Base-by-base conservation (phyloP, 345 rosid species). In the Mangifera indica region DNA sequence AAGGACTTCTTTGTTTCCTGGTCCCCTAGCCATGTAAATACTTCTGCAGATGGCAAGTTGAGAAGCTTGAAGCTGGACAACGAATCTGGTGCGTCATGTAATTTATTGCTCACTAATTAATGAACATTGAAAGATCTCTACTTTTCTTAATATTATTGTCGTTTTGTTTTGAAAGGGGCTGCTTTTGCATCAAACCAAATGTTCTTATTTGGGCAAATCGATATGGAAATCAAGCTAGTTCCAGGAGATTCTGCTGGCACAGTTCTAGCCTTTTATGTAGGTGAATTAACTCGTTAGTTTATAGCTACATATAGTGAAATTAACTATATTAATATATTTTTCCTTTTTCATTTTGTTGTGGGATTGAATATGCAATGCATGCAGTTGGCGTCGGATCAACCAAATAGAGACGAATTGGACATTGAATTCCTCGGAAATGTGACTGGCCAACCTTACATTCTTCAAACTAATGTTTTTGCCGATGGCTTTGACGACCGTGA, bases 241-340 rank as follows among this genome's bases (percentile, higher is more conserved):
- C 83, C 91, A 3, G 94, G 96, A 6, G 57, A 76, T 75, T 93
- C 97, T 55, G 97, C 97, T 49, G 97, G 97, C 73, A 90, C 92
- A 8, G 94, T 93, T 21, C 57, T 90, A 45, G 97, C 91, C 64
- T 91, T 75, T 81, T 93, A 88, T 68, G 98, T 93, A 80, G 79
- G 87, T 45, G 76, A 14, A 13, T 44, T 5, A 7, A n/a, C 26
- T 21, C 26, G 8, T 5, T 6, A 37, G 42, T 37, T 6, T 37
- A 37, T 37, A 37, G 7, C 1, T 37, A 6, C 7, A 37, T 37
- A n/a, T n/a, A n/a, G n/a, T n/a, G n/a, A 29, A 15, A 62, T 58
- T 15, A 51, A 15, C 15, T 21, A 17, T 24, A 3, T 61, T n/a
- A n/a, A 10, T 24, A 3, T 61, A 10, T 24, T 12, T 44, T 21